phyloP scores from a whole-genome alignment of 768 basidiomycete genomes.

The Daedaleopsis sinensis region DNA sequence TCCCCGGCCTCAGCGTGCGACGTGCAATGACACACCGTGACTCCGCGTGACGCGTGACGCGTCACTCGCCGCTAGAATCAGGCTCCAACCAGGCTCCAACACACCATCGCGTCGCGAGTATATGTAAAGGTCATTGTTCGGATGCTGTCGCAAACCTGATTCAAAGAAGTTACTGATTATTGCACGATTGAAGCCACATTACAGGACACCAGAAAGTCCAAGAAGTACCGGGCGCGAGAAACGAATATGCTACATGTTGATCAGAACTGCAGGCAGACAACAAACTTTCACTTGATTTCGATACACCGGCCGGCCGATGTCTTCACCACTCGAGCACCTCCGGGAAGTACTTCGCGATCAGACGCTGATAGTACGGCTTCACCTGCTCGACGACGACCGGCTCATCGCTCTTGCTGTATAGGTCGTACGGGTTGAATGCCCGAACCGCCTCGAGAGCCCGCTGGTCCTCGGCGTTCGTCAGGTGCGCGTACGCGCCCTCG shows the following conservation, averaged over 20 bases:
- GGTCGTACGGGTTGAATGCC: constrained; percentile 92
- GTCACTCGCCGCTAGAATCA: too few species aligned
- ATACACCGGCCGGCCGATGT: background rate
- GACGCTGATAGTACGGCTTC: constrained; percentile 78
- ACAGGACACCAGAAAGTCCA: too few species aligned
- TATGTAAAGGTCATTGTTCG: too few species aligned
- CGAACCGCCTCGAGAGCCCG: constrained; percentile 71
- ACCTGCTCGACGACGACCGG: constrained; percentile 63
- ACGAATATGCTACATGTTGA: background rate
- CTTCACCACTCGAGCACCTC: constrained; percentile 75
- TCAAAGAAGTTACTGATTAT: too few species aligned
- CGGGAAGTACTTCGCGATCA: constrained; percentile 89
- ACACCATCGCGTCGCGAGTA: too few species aligned
- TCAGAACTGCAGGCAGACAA: background rate
- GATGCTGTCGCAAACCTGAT: too few species aligned
- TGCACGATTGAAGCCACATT: too few species aligned
- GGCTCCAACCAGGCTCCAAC: too few species aligned
- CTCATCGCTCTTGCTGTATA: constrained; percentile 88
- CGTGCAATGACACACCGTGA: too few species aligned
- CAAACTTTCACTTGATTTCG: background rate
- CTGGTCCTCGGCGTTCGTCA: constrained; percentile 73
- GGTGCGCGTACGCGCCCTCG: constrained; percentile 80
- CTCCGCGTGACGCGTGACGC: too few species aligned
- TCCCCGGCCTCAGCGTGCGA: too few species aligned
- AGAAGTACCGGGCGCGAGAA: background rate